phyloP scores from a whole-genome alignment of 2,329 filamentous ascomycete genomes.

The Epichloe gansuensis region DNA sequence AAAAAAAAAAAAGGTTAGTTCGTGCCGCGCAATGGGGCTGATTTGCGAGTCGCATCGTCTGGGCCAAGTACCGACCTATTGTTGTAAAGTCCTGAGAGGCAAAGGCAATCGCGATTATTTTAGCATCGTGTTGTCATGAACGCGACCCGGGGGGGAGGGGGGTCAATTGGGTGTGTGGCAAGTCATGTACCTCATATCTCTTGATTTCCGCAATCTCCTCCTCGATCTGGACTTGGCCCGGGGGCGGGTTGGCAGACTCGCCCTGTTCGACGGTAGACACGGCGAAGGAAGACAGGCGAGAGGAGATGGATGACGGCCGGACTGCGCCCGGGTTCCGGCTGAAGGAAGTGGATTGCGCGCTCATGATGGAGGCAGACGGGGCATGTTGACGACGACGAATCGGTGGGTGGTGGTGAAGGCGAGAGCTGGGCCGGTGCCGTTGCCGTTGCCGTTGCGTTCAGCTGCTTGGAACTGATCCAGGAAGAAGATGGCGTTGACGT shows the following conservation, averaged over 20 bases:
- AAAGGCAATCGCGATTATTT: not conserved
- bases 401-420: not conserved
- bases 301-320: constrained; percentile 45
- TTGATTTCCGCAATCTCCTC: constrained; percentile 98
- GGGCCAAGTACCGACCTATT: constrained; percentile 40
- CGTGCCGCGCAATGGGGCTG: too few species aligned
- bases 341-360: constrained; percentile 40
- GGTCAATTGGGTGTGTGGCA: not conserved
- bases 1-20: not conserved
- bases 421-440: not conserved
- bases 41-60: too few species aligned
- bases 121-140: not conserved
- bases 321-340: constrained; percentile 21
- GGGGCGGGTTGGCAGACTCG: constrained; percentile 35
- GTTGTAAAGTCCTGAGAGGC: constrained; percentile 70
- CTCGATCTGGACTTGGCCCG: constrained; percentile 59
- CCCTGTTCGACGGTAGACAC: constrained; percentile 53
- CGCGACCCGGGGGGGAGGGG: not conserved
- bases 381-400: constrained; percentile 21
- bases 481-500: too few species aligned
- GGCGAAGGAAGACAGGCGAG: constrained; percentile 50
- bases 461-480: not conserved
- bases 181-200: constrained; percentile 61
- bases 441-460: not conserved
- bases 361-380: constrained; percentile 30